phyloP scores from a whole-genome alignment of 169 alveolate species.

The Eimeria maxima region DNA sequence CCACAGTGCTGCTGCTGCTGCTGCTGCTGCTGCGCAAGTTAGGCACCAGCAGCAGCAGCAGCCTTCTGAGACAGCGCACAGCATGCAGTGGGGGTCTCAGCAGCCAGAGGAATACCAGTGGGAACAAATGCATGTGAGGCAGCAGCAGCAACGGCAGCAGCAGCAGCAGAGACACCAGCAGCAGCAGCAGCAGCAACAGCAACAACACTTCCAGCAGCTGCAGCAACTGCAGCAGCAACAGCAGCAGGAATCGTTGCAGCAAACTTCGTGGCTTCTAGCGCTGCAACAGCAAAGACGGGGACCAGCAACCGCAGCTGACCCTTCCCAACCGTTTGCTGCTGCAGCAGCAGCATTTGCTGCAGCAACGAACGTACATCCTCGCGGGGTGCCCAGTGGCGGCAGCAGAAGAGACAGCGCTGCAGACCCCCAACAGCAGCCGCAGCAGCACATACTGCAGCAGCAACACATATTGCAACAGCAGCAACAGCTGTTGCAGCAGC shows the following conservation, averaged over 20 bases:
- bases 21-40: conserved; percentile 4
- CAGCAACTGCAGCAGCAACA: conserved; percentile 33
- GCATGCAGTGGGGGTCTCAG: neutral
- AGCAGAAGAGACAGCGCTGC: neutral
- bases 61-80: neutral
- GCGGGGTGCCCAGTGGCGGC: neutral
- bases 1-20: conserved; percentile 36
- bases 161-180: neutral
- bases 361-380: neutral
- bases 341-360: conserved; percentile 48
- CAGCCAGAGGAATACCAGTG: neutral
- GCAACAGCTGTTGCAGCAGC: conserved; percentile 32
- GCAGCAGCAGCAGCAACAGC: neutral
- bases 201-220: neutral
- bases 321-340: neutral
- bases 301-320: neutral
- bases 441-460: conserved; percentile 2
- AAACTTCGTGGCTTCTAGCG: conserved; percentile 10
- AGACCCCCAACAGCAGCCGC: neutral
- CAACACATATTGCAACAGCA: neutral
- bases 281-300: conserved; percentile 42
- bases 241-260: neutral
- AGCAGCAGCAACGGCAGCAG: conserved; percentile 31
- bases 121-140: too few species aligned
- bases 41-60: neutral